These are phyloP conservation scores for Paramecium sonneborni DNA, from an alignment of 73 alveolate species.

Conservation along the genomic window DNA sequence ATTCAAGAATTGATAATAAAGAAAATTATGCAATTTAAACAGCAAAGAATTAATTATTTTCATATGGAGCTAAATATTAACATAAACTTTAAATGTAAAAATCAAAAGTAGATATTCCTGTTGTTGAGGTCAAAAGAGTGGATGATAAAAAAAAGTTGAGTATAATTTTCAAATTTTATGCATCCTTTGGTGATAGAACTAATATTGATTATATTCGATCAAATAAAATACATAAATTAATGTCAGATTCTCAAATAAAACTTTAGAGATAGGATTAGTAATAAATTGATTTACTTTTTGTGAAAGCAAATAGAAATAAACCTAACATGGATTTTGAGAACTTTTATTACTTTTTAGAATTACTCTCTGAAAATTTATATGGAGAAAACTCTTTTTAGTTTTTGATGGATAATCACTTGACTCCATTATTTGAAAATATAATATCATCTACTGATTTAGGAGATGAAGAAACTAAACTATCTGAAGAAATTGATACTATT, in stretches of 20 bases:
- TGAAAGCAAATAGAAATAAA: slow-evolving; percentile 54
- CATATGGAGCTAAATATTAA: slow-evolving; percentile 20
- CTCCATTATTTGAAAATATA: slow-evolving; percentile 55
- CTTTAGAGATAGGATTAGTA: background rate
- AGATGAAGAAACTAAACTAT: slow-evolving; percentile 52
- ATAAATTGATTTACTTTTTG: slow-evolving; percentile 51
- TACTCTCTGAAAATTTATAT: slow-evolving; percentile 33
- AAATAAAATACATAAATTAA: slow-evolving; percentile 56
- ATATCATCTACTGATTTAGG: slow-evolving; percentile 62
- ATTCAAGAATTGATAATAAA: slow-evolving; percentile 23
- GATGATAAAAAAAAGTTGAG: slow-evolving; percentile 56
- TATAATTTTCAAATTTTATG: slow-evolving; percentile 58
- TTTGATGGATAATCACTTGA: slow-evolving; percentile 47
- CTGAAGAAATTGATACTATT: background rate
- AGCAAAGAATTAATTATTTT: background rate
- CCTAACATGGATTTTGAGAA: slow-evolving; percentile 66
- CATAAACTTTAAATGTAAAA: background rate
- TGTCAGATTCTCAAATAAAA: slow-evolving; percentile 52
- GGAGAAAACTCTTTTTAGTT: slow-evolving; percentile 9
- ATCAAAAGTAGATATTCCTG: background rate
- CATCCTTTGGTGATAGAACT: slow-evolving; percentile 66
- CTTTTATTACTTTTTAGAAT: slow-evolving; percentile 24
- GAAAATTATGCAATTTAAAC: slow-evolving; percentile 11
- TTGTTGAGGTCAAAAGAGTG: background rate
- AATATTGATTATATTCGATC: slow-evolving; percentile 53